A percentile compares a stretch with the other conserved stretches of the same genome.
These are phyloP conservation scores for Marchantia polymorpha DNA, from an alignment of 225 moss, liverwort and hornwort species.

Conservation along the genomic window DNA sequence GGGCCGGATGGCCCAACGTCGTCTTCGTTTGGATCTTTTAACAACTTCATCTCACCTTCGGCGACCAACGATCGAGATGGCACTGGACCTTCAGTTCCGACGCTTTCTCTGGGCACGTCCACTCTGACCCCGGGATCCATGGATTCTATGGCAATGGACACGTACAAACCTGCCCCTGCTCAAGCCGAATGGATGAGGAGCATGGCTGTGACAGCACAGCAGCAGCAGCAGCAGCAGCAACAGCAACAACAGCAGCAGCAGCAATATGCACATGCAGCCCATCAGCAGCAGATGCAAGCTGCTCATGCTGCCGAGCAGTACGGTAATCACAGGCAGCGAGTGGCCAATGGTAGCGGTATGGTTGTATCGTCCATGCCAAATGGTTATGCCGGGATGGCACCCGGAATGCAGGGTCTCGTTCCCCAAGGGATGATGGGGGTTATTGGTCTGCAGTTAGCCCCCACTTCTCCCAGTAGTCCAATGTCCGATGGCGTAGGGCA, in stretches of 20 bases:
- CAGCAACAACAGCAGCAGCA: constrained; percentile 52
- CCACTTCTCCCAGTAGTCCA: constrained; percentile 72
- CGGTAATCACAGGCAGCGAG: constrained; percentile 64
- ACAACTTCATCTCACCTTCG: constrained; percentile 32
- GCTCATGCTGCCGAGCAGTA: constrained; percentile 53
- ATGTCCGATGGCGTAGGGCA: constrained; percentile 61
- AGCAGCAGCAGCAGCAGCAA: constrained; percentile 59
- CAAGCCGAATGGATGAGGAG: constrained; percentile 65
- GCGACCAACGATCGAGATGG: constrained; percentile 41
- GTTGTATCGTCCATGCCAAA: constrained; percentile 45
- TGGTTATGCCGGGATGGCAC: constrained; percentile 51
- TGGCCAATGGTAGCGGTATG: constrained; percentile 65
- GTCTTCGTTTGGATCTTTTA: constrained; percentile 33
- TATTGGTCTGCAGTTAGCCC: constrained; percentile 74
- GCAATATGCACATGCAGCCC: constrained; percentile 32
- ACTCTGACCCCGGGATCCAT: constrained; percentile 34
- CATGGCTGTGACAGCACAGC: constrained; percentile 48
- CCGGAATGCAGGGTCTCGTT: constrained; percentile 51
- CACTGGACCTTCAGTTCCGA: constrained; percentile 51
- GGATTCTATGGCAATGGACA: constrained; percentile 56
- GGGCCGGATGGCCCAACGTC: constrained; percentile 28
- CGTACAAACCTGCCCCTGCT: constrained; percentile 46
- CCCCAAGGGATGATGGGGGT: constrained; percentile 54
- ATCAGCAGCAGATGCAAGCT: constrained; percentile 22
- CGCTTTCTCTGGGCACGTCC: constrained; percentile 70